Conservation (phyloP, 768 basidiomycete species). For the Termitomyces sp. region DNA sequence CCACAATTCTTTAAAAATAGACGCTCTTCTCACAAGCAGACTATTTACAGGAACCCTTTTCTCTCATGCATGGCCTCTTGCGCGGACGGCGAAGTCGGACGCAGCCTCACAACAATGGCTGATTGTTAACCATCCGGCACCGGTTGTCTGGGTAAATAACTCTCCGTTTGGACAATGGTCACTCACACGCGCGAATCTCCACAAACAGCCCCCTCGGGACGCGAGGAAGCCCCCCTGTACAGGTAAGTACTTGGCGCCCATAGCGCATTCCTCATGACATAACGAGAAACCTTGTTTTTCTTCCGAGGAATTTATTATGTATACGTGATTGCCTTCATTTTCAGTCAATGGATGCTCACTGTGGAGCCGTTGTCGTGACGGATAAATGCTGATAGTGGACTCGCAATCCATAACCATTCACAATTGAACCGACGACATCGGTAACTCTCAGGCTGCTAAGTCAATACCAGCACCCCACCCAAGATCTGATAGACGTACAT, state of each 20-base stretch:
- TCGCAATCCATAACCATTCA: no score
- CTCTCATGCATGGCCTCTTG: not conserved
- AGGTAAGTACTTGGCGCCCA: not conserved
- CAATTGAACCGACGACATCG: not conserved
- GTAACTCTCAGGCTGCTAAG: no score
- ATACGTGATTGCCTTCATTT: no score
- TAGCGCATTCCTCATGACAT: not conserved
- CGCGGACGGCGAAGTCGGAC: not conserved
- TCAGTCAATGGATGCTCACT: not conserved
- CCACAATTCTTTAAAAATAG: not conserved
- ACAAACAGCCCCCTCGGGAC: not conserved
- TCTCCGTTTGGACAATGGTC: not conserved
- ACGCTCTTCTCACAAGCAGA: not conserved
- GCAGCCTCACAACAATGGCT: not conserved
- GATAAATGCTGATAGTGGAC: no score
- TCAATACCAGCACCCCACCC: not conserved
- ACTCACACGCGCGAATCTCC: not conserved
- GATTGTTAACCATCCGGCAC: not conserved
- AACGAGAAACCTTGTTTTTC: not conserved
- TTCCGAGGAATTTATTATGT: not conserved
- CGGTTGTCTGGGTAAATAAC: not conserved
- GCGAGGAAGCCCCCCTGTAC: not conserved
- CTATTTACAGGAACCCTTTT: not conserved
- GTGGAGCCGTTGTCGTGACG: not conserved
- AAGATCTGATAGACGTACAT: not conserved